Evolutionary conservation across 73 alveolate species (phyloP).

Genomic region (Stentor roeselii): DNA sequence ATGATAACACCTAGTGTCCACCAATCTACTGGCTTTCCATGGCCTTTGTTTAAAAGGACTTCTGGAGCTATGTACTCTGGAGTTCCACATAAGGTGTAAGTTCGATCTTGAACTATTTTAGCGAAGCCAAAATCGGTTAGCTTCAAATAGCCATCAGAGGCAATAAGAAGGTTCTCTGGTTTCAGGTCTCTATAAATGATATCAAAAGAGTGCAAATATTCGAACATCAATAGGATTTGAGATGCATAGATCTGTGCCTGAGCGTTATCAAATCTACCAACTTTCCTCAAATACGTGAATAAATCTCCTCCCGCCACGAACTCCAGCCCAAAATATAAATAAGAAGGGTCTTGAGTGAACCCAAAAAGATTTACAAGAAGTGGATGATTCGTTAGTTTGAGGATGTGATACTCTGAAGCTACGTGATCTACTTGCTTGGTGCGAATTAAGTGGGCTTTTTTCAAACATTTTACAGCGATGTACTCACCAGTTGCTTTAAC

Average conservation of each 20-base stretch:
- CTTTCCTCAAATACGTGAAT: background rate
- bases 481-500: background rate
- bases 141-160: background rate
- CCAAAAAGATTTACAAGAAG: background rate
- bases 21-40: slow-evolving; percentile 96
- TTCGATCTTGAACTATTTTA: too few relatives aligned
- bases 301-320: background rate
- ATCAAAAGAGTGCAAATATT: background rate
- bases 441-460: background rate
- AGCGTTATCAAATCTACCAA: background rate
- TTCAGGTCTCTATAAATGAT: background rate
- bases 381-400: background rate
- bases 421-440: too few relatives aligned
- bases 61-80: too few relatives aligned
- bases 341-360: background rate
- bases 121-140: background rate
- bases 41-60: too few relatives aligned
- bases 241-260: background rate
- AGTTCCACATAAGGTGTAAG: too few relatives aligned
- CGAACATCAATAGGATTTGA: background rate
- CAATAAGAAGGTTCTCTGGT: background rate
- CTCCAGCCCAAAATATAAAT: background rate
- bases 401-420: background rate
- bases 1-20: slow-evolving; percentile 83
- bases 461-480: background rate